Conservation (phyloP, 495 filamentous ascomycete genomes). For the Usnea hakonensis region DNA sequence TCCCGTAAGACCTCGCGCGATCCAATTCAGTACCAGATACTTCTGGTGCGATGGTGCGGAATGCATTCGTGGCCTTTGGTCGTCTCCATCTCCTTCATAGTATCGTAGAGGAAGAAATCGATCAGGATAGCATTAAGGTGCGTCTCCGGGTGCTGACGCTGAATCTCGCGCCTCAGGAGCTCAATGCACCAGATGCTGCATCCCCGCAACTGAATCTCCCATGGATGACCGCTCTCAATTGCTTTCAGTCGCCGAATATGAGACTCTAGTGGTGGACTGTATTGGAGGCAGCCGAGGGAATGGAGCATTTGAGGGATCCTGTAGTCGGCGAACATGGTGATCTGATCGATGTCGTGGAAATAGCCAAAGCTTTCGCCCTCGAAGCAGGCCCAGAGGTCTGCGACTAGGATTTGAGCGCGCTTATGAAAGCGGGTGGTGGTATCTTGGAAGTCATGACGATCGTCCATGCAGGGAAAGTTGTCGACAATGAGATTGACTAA, state of each 20-base stretch:
- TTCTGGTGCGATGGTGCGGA: constrained; percentile 87
- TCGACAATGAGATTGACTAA: constrained; percentile 75
- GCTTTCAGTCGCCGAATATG: constrained; percentile 54
- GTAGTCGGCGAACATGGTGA: constrained; percentile 99
- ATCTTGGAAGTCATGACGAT: constrained; percentile 65
- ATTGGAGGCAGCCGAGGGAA: constrained; percentile 70
- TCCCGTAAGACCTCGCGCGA: neutral
- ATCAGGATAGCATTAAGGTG: constrained; percentile 83
- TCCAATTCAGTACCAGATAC: constrained; percentile 79
- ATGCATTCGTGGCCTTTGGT: constrained; percentile 52
- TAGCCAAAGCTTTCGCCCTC: constrained; percentile 67
- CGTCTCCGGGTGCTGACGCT: constrained; percentile 57
- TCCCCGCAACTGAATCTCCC: constrained; percentile 84
- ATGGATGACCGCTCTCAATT: constrained; percentile 63
- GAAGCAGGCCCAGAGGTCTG: constrained; percentile 93
- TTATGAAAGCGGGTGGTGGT: constrained; percentile 78
- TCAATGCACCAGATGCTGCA: constrained; percentile 93
- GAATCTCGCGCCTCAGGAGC: constrained; percentile 76
- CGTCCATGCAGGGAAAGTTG: constrained; percentile 79
- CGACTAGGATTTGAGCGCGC: constrained; percentile 89
- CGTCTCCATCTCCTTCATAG: constrained; percentile 71
- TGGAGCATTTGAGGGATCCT: constrained; percentile 91
- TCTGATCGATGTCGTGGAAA: constrained; percentile 87
- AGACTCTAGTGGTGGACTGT: constrained; percentile 68
- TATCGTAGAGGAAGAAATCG: constrained; percentile 95